These are phyloP conservation scores for Vanrija sp. DNA, from an alignment of 1,284 basidiomycete genomes.

Conservation along the genomic window DNA sequence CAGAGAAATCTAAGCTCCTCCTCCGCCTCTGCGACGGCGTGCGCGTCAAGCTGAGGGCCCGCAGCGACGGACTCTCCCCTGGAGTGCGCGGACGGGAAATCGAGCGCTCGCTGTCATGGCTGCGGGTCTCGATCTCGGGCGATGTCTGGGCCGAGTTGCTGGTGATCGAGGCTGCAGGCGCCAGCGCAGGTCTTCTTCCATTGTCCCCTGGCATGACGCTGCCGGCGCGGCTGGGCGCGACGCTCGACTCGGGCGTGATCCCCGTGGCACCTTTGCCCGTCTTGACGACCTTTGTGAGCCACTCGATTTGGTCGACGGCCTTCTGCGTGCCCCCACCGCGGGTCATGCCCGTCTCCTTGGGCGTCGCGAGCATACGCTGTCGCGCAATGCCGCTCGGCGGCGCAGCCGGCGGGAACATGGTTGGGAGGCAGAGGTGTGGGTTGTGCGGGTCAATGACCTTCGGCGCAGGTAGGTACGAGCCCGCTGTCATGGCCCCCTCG, in stretches of 20 bases:
- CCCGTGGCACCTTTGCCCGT: conserved; percentile 14
- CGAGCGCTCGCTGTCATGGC: neutral
- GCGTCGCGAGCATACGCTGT: conserved; percentile 27
- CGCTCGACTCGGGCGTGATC: neutral
- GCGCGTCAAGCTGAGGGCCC: no score
- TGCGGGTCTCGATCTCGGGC: neutral
- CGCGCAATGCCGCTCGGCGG: conserved; percentile 34
- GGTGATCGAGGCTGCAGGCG: neutral
- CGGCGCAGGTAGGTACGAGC: no score
- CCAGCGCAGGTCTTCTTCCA: no score
- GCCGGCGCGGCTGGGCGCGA: conserved; percentile 8
- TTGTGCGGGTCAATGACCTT: no score
- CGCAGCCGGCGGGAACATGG: conserved; percentile 11
- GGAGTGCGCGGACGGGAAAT: no score
- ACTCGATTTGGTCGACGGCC: conserved; percentile 48
- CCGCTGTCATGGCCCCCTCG: no score
- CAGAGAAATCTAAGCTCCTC: no score
- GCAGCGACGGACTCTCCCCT: no score
- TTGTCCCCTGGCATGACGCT: neutral
- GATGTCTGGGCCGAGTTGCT: neutral
- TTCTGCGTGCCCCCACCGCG: conserved; percentile 35
- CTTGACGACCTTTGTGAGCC: conserved; percentile 45
- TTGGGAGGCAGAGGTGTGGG: neutral
- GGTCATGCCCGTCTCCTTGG: conserved; percentile 44
- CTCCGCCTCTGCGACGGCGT: no score